These are phyloP conservation scores for Pleurotus cornucopiae DNA, from an alignment of 768 basidiomycete species.

Conservation along the genomic window DNA sequence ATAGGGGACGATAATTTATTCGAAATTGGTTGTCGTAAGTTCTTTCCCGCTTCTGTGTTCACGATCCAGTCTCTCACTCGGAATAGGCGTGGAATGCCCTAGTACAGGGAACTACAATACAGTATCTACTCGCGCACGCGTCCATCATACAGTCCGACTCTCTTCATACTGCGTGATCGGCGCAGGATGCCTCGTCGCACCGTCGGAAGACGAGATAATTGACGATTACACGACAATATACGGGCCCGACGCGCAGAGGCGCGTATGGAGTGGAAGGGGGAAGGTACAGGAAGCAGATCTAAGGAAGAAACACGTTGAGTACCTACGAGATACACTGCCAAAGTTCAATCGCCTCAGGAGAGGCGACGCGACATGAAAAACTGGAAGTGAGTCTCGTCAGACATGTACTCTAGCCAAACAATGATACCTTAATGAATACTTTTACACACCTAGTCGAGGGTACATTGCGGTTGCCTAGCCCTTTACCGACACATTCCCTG, in stretches of 20 bases:
- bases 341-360: conserved; percentile 79
- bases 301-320: conserved; percentile 85
- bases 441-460: too few relatives aligned
- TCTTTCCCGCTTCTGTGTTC: background rate
- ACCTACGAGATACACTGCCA: conserved; percentile 86
- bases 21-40: conserved; percentile 89
- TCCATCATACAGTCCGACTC: conserved; percentile 79
- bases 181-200: conserved; percentile 74
- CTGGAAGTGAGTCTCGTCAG: too few relatives aligned
- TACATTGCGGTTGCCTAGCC: too few relatives aligned
- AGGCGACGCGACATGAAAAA: conserved; percentile 44
- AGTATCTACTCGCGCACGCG: conserved; percentile 76
- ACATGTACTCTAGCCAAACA: too few relatives aligned
- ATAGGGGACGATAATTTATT: conserved; percentile 94
- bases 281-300: conserved; percentile 80
- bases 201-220: conserved; percentile 72
- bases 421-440: too few relatives aligned
- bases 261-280: conserved; percentile 84
- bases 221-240: conserved; percentile 84
- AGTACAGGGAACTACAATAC: conserved; percentile 84
- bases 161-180: conserved; percentile 81
- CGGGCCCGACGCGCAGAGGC: conserved; percentile 68
- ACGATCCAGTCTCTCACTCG: background rate
- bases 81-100: conserved; percentile 82
- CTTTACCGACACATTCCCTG: too few relatives aligned